Evolutionary conservation across 2,329 filamentous ascomycete genomes (phyloP).

Genomic region (Sclerotinia glacialis): DNA sequence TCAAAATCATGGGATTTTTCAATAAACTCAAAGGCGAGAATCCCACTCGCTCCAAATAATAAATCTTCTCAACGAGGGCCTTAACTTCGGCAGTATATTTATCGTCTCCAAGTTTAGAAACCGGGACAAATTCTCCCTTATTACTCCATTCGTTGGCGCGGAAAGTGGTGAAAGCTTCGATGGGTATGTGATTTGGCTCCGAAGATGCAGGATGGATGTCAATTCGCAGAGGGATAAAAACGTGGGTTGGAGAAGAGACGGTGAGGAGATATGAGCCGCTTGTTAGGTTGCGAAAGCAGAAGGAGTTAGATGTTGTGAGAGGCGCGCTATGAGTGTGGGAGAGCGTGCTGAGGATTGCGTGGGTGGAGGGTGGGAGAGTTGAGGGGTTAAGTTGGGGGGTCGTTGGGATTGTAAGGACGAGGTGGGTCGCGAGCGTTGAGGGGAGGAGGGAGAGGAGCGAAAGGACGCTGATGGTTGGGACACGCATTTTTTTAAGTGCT

Average conservation of each 20-base stretch:
- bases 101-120: slow-evolving; percentile 34
- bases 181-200: slow-evolving; percentile 37
- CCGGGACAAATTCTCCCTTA: slow-evolving; percentile 61
- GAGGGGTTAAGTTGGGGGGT: slow-evolving; percentile 40
- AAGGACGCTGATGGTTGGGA: neutral
- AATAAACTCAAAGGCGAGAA: slow-evolving; percentile 78
- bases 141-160: slow-evolving; percentile 89
- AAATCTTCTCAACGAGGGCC: slow-evolving; percentile 55
- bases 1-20: slow-evolving; percentile 95
- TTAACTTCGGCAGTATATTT: slow-evolving; percentile 19
- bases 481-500: slow-evolving; percentile 5
- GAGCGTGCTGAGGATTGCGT: slow-evolving; percentile 62
- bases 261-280: slow-evolving; percentile 77
- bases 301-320: slow-evolving; percentile 65
- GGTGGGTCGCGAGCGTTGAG: slow-evolving; percentile 39
- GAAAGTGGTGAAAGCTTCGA: slow-evolving; percentile 79
- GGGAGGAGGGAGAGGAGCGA: slow-evolving; percentile 36
- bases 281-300: slow-evolving; percentile 72
- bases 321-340: slow-evolving; percentile 54
- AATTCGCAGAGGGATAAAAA: slow-evolving; percentile 76
- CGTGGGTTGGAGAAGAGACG: slow-evolving; percentile 69
- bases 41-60: slow-evolving; percentile 70
- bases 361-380: slow-evolving; percentile 54
- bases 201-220: slow-evolving; percentile 54
- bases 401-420: slow-evolving; percentile 34